These are phyloP conservation scores for Ophiostoma quercus DNA, from an alignment of 2,329 filamentous ascomycete genomes.

Conservation along the genomic window DNA sequence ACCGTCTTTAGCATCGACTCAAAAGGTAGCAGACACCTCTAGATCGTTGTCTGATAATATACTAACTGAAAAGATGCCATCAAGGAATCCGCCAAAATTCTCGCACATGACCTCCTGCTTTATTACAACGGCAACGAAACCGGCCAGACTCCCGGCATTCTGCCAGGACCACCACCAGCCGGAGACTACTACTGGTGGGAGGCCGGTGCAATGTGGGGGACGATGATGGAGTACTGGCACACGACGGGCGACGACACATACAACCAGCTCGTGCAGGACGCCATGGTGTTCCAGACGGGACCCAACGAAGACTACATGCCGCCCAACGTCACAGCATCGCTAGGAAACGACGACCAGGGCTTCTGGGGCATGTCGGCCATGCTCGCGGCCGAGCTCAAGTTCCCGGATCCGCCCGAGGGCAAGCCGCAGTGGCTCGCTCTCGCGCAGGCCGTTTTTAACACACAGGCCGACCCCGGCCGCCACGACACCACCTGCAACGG, in stretches of 20 bases:
- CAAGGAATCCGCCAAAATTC: conserved; percentile 24
- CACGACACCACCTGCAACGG: conserved; percentile 52
- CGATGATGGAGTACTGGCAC: conserved; percentile 39
- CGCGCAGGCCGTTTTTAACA: conserved; percentile 54
- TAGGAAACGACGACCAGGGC: conserved; percentile 56
- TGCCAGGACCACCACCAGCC: conserved; percentile 32
- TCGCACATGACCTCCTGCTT: conserved; percentile 33
- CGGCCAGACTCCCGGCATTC: conserved; percentile 32
- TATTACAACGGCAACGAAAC: conserved; percentile 34
- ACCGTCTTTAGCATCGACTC: conserved; percentile 22
- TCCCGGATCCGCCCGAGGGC: conserved; percentile 42
- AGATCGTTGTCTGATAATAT: background rate
- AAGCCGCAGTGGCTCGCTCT: conserved; percentile 48
- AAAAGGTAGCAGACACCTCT: conserved; percentile 17
- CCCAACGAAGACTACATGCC: conserved; percentile 47
- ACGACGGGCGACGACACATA: conserved; percentile 46
- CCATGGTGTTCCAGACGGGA: conserved; percentile 44
- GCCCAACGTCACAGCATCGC: conserved; percentile 38
- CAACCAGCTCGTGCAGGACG: conserved; percentile 44
- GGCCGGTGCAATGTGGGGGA: conserved; percentile 32
- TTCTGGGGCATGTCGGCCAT: conserved; percentile 55
- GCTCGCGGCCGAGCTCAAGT: conserved; percentile 50
- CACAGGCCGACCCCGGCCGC: conserved; percentile 45
- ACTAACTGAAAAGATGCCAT: conserved; percentile 25
- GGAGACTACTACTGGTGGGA: conserved; percentile 36